Percentiles rank a stretch among this genome's conserved stretches.
phyloP scores from a whole-genome alignment of 1,284 basidiomycete genomes.

The Ganoderma lucidum region DNA sequence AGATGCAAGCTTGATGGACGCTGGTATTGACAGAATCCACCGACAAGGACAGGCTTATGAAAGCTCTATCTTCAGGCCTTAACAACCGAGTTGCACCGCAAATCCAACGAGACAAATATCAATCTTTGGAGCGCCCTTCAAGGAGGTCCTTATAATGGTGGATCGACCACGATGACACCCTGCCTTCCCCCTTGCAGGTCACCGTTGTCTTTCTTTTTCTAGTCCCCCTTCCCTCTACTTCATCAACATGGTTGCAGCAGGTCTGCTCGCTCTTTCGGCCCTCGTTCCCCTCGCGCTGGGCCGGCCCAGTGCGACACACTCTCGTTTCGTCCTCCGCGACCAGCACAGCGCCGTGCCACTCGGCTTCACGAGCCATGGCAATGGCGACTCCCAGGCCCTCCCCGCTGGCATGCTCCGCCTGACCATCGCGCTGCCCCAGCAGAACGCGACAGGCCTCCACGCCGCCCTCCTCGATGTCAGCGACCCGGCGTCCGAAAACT shows the following conservation, averaged over 20 bases:
- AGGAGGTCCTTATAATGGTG: slow-evolving; percentile 6
- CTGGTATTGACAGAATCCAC: slow-evolving; percentile 1
- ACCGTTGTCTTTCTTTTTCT: slow-evolving; percentile 21
- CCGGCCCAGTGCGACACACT: slow-evolving; percentile 32
- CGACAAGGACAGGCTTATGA: not conserved
- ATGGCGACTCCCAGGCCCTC: slow-evolving; percentile 10
- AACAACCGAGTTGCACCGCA: slow-evolving; percentile 14
- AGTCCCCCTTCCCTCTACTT: slow-evolving; percentile 18
- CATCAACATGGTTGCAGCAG: slow-evolving; percentile 37
- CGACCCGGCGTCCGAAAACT: slow-evolving; percentile 32
- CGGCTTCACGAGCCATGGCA: slow-evolving; percentile 26
- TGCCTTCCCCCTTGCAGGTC: slow-evolving; percentile 25
- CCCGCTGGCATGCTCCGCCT: slow-evolving; percentile 32
- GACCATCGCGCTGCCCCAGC: slow-evolving; percentile 37
- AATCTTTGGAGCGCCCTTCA: slow-evolving; percentile 6
- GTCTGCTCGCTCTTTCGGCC: slow-evolving; percentile 33
- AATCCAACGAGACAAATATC: slow-evolving; percentile 2
- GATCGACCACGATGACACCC: not conserved
- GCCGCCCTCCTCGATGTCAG: slow-evolving; percentile 34
- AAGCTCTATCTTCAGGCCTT: slow-evolving; percentile 13
- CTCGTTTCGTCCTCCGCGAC: slow-evolving; percentile 31
- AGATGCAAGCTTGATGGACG: slow-evolving; percentile 2
- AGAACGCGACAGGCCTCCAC: slow-evolving; percentile 33
- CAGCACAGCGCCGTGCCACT: slow-evolving; percentile 22
- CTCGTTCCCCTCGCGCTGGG: slow-evolving; percentile 34